These are phyloP conservation scores for Dothistroma pini DNA, from an alignment of 2,329 filamentous ascomycete genomes.

Conservation along the genomic window DNA sequence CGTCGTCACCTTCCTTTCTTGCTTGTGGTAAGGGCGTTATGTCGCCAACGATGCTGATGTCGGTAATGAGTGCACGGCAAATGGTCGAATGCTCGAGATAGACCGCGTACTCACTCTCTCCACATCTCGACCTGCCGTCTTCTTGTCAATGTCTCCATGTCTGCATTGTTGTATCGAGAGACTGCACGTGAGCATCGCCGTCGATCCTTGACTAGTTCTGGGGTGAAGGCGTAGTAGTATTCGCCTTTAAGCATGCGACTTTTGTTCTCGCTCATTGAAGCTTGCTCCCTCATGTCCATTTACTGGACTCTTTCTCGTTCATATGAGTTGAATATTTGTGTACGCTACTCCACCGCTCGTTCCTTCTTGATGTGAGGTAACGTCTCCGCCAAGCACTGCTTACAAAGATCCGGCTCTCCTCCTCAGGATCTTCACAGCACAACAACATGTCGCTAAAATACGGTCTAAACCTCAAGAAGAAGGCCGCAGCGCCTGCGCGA, in stretches of 20 bases:
- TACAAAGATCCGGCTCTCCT: background rate
- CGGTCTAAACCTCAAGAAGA: conserved; percentile 36
- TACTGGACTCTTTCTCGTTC: background rate
- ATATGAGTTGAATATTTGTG: background rate
- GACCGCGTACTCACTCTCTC: conserved; percentile 58
- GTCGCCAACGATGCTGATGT: conserved; percentile 59
- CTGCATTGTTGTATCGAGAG: conserved; percentile 60
- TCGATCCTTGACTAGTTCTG: conserved; percentile 62
- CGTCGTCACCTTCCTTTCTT: conserved; percentile 60
- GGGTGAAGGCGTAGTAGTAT: conserved; percentile 70
- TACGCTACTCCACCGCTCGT: too few relatives aligned
- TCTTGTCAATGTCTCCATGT: conserved; percentile 51
- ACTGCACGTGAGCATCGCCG: conserved; percentile 61
- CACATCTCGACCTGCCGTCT: conserved; percentile 64
- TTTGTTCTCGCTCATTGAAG: conserved; percentile 34
- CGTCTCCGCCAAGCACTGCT: background rate
- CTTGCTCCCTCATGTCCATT: background rate
- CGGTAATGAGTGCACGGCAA: background rate
- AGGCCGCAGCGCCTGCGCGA: conserved; percentile 20
- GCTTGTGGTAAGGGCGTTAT: conserved; percentile 59
- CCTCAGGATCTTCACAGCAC: conserved; percentile 7
- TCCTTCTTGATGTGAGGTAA: background rate
- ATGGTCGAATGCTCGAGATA: background rate
- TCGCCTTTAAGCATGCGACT: conserved; percentile 41
- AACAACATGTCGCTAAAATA: conserved; percentile 36